Percentiles rank a stretch among this genome's conserved stretches.
Evolutionary conservation across 768 basidiomycete species (phyloP).

Genomic region (Lactarius pseudohatsudake): DNA sequence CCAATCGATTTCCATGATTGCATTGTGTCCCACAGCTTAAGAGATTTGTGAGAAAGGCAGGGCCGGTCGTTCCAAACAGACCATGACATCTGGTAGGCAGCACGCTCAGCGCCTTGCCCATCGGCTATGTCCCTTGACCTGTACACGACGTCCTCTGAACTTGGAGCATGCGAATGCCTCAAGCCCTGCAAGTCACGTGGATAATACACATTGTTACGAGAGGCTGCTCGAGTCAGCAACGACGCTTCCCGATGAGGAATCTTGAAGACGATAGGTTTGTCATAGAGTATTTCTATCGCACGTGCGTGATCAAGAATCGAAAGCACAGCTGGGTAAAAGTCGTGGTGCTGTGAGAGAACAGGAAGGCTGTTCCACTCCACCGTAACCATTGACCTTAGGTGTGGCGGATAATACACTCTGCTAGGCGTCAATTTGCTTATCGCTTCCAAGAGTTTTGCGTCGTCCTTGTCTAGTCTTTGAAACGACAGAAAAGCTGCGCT

Average conservation of each 20-base stretch:
- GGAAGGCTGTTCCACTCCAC: constrained; percentile 11
- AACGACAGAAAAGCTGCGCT: constrained; percentile 44
- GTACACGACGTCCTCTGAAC: constrained; percentile 1
- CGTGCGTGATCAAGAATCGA: constrained; percentile 6
- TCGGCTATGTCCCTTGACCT: background rate
- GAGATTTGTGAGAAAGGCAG: too few species aligned
- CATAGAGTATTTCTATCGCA: constrained; percentile 9
- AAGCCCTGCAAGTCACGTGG: background rate
- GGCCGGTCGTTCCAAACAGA: background rate
- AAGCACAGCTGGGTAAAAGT: background rate
- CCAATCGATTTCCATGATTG: constrained; percentile 12
- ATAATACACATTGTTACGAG: constrained; percentile 11
- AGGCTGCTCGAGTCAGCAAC: constrained; percentile 4
- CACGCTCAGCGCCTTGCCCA: background rate
- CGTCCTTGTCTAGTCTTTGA: constrained; percentile 33
- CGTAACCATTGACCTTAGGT: background rate
- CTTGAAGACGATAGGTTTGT: background rate
- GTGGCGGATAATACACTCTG: constrained; percentile 4
- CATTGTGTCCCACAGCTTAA: background rate
- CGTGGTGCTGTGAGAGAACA: constrained; percentile 14
- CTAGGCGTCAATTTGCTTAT: constrained; percentile 6
- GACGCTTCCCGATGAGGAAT: background rate
- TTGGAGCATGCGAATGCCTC: background rate
- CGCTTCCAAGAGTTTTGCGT: constrained; percentile 1
- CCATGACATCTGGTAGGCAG: constrained; percentile 5